phyloP scores from a whole-genome alignment of 805 yeast species.

The Zygosaccharomyces kombuchaensis region DNA sequence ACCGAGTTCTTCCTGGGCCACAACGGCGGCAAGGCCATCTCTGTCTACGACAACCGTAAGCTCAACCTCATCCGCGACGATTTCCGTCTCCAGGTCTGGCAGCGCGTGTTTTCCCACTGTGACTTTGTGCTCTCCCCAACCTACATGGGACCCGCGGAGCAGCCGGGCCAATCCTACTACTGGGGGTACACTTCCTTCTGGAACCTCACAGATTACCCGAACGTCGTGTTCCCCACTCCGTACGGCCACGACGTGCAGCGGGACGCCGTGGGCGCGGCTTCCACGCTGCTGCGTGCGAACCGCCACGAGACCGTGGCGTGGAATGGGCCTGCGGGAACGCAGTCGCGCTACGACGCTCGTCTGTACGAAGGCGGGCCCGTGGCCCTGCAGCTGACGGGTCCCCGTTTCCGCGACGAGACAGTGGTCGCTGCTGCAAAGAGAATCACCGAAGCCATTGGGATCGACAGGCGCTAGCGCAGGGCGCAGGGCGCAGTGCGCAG shows the following conservation, averaged over 20 bases:
- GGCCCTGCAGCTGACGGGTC: constrained; percentile 47
- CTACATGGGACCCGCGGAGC: constrained; percentile 68
- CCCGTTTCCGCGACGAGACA: constrained; percentile 47
- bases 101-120: constrained; percentile 30
- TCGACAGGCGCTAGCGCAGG: constrained; percentile 2
- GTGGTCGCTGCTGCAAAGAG: constrained; percentile 43
- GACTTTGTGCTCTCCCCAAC: constrained; percentile 68
- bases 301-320: constrained; percentile 24
- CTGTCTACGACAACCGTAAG: constrained; percentile 51
- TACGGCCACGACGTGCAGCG: constrained; percentile 50
- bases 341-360: constrained; percentile 31
- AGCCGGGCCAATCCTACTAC: constrained; percentile 55
- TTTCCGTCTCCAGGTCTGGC: constrained; percentile 44
- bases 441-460: constrained; percentile 26
- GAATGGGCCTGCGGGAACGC: constrained; percentile 16
- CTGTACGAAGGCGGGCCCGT: constrained; percentile 46
- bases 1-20: constrained; percentile 57
- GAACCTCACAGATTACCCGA: constrained; percentile 69
- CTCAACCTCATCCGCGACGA: constrained; percentile 53
- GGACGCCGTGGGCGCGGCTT: constrained; percentile 37
- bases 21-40: constrained; percentile 52
- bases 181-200: constrained; percentile 80
- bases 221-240: constrained; percentile 60
- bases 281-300: constrained; percentile 18
- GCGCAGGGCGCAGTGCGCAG: too few relatives aligned